A percentile compares a stretch with the other conserved stretches of the same genome.
Evolutionary conservation across 2,329 filamentous ascomycete species (phyloP).

Genomic region (Bipolaris sorokiniana): DNA sequence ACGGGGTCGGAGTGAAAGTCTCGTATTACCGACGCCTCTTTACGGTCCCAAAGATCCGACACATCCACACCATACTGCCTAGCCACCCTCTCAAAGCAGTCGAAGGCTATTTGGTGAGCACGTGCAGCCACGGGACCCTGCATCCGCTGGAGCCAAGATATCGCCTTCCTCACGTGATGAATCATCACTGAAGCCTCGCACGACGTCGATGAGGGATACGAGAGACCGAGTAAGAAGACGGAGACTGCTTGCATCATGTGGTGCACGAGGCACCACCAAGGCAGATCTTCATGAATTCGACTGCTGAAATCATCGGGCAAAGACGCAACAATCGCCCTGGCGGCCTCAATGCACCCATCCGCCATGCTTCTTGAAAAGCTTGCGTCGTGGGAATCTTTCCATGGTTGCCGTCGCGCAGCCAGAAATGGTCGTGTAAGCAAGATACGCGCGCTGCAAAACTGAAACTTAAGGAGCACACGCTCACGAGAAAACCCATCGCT

Average conservation of each 20-base stretch:
- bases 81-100: slow-evolving; percentile 27
- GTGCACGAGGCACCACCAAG: slow-evolving; percentile 53
- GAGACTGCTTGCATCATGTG: slow-evolving; percentile 51
- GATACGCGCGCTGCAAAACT: slow-evolving; percentile 49
- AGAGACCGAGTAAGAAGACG: slow-evolving; percentile 49
- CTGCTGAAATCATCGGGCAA: slow-evolving; percentile 44
- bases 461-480: slow-evolving; percentile 41
- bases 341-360: slow-evolving; percentile 47
- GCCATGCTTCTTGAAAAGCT: slow-evolving; percentile 44
- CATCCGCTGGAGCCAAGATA: slow-evolving; percentile 46
- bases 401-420: slow-evolving; percentile 33
- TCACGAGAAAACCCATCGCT: slow-evolving; percentile 28
- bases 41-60: slow-evolving; percentile 12
- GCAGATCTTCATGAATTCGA: slow-evolving; percentile 42
- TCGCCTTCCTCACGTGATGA: slow-evolving; percentile 36
- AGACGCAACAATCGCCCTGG: slow-evolving; percentile 42
- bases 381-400: slow-evolving; percentile 24
- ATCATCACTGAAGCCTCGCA: slow-evolving; percentile 29
- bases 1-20: neutral
- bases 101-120: slow-evolving; percentile 30
- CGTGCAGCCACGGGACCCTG: slow-evolving; percentile 35
- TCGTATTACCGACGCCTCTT: slow-evolving; percentile 4
- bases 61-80: slow-evolving; percentile 26
- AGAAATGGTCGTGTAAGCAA: slow-evolving; percentile 50
- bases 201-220: slow-evolving; percentile 31